Evolutionary conservation across 208 protist genomes (phyloP).

Genomic region (Leishmania aethiopica): DNA sequence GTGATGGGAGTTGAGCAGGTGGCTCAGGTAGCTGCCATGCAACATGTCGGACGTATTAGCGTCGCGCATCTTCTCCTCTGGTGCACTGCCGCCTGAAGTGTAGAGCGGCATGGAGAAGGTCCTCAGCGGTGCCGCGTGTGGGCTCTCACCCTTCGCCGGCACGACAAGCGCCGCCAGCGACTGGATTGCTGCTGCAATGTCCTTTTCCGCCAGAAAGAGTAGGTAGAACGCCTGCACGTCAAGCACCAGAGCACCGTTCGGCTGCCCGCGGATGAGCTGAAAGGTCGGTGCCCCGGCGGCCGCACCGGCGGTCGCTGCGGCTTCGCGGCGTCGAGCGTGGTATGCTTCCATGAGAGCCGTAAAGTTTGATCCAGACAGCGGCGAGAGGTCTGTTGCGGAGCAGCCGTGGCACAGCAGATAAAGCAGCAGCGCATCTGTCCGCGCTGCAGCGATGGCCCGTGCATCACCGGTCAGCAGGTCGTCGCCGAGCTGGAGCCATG

Average conservation of each 20-base stretch:
- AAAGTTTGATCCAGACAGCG: conserved; percentile 40
- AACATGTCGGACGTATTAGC: not conserved
- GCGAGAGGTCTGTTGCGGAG: conserved; percentile 50
- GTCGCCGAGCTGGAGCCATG: conserved; percentile 72
- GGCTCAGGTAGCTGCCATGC: conserved; percentile 15
- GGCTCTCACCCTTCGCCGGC: not conserved
- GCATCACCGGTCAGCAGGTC: conserved; percentile 48
- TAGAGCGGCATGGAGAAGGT: not conserved
- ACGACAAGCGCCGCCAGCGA: not conserved
- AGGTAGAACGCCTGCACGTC: conserved; percentile 25
- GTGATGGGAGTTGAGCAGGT: conserved; percentile 19
- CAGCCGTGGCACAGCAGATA: conserved; percentile 66
- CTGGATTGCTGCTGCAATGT: not conserved
- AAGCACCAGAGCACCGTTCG: conserved; percentile 4
- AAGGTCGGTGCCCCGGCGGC: not conserved
- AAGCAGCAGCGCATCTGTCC: conserved; percentile 80
- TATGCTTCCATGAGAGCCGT: conserved; percentile 59
- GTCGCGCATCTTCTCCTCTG: not conserved
- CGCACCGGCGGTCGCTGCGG: not conserved
- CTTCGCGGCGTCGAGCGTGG: conserved; percentile 11
- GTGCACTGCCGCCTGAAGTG: not conserved
- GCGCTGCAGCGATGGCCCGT: conserved; percentile 43
- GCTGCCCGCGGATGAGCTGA: conserved; percentile 17
- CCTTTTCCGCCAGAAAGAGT: conserved; percentile 15
- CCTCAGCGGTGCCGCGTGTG: not conserved